phyloP scores from a whole-genome alignment of 768 basidiomycete species.

The Cytidiella melzeri region DNA sequence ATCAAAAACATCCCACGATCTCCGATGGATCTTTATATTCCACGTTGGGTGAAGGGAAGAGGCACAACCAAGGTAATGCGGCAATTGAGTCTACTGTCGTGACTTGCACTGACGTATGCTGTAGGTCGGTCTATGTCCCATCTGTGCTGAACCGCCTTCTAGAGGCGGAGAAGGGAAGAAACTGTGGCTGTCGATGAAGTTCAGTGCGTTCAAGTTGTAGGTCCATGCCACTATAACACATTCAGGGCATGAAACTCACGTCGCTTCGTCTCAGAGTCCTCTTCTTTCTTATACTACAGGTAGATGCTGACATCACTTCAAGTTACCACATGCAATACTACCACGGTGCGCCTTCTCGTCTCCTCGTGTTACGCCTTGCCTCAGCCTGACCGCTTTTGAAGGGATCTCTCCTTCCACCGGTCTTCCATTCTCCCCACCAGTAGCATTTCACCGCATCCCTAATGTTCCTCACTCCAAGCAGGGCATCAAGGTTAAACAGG shows the following conservation, averaged over 20 bases:
- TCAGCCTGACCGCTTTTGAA: slow-evolving; percentile 21
- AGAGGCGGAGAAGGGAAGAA: slow-evolving; percentile 62
- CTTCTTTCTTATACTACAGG: not conserved
- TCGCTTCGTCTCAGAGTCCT: no score
- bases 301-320: not conserved
- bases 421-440: slow-evolving; percentile 73
- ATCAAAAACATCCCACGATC: slow-evolving; percentile 54
- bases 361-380: not conserved
- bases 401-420: slow-evolving; percentile 61
- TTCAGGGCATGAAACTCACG: no score
- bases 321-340: slow-evolving; percentile 83
- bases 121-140: slow-evolving; percentile 62
- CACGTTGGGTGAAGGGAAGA: slow-evolving; percentile 67
- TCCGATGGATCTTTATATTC: slow-evolving; percentile 68
- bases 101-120: not conserved
- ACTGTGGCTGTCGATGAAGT: slow-evolving; percentile 74
- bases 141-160: slow-evolving; percentile 54
- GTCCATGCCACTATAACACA: slow-evolving; percentile 17
- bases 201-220: slow-evolving; percentile 78
- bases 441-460: slow-evolving; percentile 44
- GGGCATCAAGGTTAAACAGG: slow-evolving; percentile 35
- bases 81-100: not conserved
- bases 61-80: slow-evolving; percentile 61
- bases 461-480: slow-evolving; percentile 35
- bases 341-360: slow-evolving; percentile 43